Conservation (phyloP, 768 basidiomycete species). For the Leucocoprinus sp. region DNA sequence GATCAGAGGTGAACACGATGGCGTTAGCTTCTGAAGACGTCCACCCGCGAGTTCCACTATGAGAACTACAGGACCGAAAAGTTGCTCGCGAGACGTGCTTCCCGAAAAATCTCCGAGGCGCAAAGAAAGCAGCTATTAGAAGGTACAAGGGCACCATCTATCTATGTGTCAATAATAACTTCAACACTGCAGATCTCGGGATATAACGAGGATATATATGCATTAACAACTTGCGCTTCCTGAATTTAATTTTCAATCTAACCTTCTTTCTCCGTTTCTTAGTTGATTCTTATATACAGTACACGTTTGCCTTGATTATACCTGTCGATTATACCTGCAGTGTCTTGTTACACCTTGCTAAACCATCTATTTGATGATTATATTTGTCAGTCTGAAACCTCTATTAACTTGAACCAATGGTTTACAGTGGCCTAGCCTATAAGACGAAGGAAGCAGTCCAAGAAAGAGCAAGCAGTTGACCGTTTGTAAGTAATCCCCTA, state of each 20-base stretch:
- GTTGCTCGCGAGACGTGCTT: slow-evolving; percentile 78
- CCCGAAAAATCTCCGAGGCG: slow-evolving; percentile 67
- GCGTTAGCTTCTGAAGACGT: slow-evolving; percentile 67
- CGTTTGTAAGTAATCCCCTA: too few relatives aligned
- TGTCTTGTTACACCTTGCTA: too few relatives aligned
- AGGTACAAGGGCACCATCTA: slow-evolving; percentile 34
- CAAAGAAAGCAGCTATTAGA: slow-evolving; percentile 65
- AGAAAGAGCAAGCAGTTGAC: too few relatives aligned
- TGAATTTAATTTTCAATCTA: slow-evolving; percentile 13
- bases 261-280: slow-evolving; percentile 14
- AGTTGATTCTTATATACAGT: slow-evolving; percentile 12
- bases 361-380: neutral
- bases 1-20: neutral
- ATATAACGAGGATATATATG: slow-evolving; percentile 10
- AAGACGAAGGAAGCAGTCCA: too few relatives aligned
- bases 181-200: slow-evolving; percentile 14
- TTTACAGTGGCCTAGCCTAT: too few relatives aligned
- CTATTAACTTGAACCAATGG: too few relatives aligned
- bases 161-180: neutral
- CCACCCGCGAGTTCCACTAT: slow-evolving; percentile 85
- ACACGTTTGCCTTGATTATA: slow-evolving; percentile 15
- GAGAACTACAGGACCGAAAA: slow-evolving; percentile 92
- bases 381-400: too few relatives aligned
- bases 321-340: too few relatives aligned
- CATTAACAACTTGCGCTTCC: neutral